Conservation (phyloP, 2,329 filamentous ascomycete species). For the Diaporthe helianthi region DNA sequence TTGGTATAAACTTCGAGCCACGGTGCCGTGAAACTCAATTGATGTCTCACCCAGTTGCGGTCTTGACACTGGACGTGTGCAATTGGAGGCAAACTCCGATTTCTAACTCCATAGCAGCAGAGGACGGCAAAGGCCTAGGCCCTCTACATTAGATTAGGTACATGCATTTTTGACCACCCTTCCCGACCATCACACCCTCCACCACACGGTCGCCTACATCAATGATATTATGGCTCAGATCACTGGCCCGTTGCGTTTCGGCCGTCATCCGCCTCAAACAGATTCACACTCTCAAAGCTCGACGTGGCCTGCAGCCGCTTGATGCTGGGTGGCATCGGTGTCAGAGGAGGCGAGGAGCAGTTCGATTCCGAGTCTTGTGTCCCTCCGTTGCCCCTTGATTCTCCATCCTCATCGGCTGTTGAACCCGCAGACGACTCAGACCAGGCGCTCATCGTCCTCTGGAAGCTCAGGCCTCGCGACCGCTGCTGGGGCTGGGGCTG, state of each 20-base stretch:
- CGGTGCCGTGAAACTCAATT: too few species aligned
- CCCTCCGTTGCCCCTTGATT: neutral
- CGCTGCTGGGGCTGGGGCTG: neutral
- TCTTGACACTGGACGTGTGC: neutral
- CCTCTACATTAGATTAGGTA: neutral
- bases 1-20: too few species aligned
- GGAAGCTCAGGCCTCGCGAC: constrained; percentile 12
- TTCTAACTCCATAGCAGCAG: neutral
- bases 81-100: neutral
- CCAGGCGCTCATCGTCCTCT: constrained; percentile 27
- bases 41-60: too few species aligned
- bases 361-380: neutral
- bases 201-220: neutral
- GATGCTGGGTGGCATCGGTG: constrained; percentile 2
- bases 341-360: neutral
- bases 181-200: neutral
- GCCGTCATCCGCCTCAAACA: constrained; percentile 8
- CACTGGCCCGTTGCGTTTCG: neutral
- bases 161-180: neutral
- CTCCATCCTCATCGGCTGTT: neutral
- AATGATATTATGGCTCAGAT: neutral
- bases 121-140: too few species aligned
- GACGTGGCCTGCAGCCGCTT: constrained; percentile 21
- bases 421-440: constrained; percentile 13
- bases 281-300: constrained; percentile 19